phyloP scores from a whole-genome alignment of 495 filamentous ascomycete genomes.

The Parachaetomium inaequale region DNA sequence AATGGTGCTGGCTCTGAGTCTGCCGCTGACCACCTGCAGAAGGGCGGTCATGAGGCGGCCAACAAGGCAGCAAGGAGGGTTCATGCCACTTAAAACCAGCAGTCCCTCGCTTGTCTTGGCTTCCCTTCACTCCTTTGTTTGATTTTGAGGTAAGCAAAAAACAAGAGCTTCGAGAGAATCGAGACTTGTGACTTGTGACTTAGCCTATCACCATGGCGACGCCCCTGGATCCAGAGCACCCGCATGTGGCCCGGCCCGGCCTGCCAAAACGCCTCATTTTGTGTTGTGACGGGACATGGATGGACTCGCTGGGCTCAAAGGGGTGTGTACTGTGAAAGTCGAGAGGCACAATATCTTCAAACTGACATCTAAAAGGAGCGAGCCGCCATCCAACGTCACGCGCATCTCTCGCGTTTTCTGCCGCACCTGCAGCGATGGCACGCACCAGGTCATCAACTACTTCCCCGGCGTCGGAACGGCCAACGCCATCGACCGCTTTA shows the following conservation, averaged over 20 bases:
- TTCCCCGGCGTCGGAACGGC: constrained; percentile 45
- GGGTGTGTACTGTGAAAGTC: constrained; percentile 15
- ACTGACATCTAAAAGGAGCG: constrained; percentile 14
- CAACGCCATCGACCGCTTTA: constrained; percentile 42
- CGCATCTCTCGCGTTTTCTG: constrained; percentile 39
- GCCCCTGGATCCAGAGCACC: constrained; percentile 6
- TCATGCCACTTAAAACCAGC: background rate
- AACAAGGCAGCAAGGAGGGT: background rate
- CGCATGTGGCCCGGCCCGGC: background rate
- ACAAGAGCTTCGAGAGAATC: background rate
- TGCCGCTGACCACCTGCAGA: constrained; percentile 6
- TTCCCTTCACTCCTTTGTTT: background rate
- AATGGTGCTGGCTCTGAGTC: background rate
- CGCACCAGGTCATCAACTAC: constrained; percentile 45
- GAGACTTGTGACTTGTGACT: background rate
- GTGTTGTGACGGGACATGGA: constrained; percentile 40
- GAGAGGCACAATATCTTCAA: background rate
- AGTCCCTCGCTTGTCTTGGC: background rate
- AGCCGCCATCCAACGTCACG: constrained; percentile 46
- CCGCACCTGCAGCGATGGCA: constrained; percentile 33
- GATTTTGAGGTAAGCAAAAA: background rate
- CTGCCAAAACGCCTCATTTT: constrained; percentile 32
- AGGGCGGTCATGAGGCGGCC: constrained; percentile 3
- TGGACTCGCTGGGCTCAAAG: constrained; percentile 35
- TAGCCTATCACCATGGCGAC: constrained; percentile 13